These are phyloP conservation scores for Tulasnella calospora DNA, from an alignment of 768 basidiomycete genomes.

Conservation along the genomic window DNA sequence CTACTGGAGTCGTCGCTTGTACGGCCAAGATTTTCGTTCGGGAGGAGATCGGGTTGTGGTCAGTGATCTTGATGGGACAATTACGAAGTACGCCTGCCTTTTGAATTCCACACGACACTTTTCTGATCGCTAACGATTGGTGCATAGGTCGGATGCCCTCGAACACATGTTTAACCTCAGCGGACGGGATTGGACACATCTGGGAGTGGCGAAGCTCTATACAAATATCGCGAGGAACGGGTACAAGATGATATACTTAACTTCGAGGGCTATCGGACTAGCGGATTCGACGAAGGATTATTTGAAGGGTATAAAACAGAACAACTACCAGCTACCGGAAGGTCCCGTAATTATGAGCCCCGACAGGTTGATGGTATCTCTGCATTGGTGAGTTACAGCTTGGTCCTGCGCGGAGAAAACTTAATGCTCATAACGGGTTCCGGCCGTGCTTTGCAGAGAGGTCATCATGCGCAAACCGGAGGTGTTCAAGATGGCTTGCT, in stretches of 20 bases:
- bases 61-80: conserved; percentile 98
- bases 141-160: conserved; percentile 81
- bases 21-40: conserved; percentile 82
- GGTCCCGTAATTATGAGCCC: no score
- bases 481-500: neutral
- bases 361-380: no score
- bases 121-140: neutral
- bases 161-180: conserved; percentile 83
- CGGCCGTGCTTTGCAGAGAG: neutral
- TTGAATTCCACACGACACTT: neutral
- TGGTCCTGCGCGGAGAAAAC: no score
- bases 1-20: conserved; percentile 60
- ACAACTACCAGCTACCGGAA: conserved; percentile 83
- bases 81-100: conserved; percentile 71
- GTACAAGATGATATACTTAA: conserved; percentile 97
- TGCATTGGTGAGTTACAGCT: no score
- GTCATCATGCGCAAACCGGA: neutral
- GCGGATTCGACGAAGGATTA: conserved; percentile 96
- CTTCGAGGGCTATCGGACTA: conserved; percentile 95
- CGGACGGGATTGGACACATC: conserved; percentile 97
- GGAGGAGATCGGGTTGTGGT: conserved; percentile 89
- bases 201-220: conserved; percentile 95
- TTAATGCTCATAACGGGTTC: neutral
- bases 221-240: conserved; percentile 94
- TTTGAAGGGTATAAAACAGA: conserved; percentile 89